These are phyloP conservation scores for Phialophora macrospora DNA, from an alignment of 2,329 filamentous ascomycete species.

Conservation along the genomic window DNA sequence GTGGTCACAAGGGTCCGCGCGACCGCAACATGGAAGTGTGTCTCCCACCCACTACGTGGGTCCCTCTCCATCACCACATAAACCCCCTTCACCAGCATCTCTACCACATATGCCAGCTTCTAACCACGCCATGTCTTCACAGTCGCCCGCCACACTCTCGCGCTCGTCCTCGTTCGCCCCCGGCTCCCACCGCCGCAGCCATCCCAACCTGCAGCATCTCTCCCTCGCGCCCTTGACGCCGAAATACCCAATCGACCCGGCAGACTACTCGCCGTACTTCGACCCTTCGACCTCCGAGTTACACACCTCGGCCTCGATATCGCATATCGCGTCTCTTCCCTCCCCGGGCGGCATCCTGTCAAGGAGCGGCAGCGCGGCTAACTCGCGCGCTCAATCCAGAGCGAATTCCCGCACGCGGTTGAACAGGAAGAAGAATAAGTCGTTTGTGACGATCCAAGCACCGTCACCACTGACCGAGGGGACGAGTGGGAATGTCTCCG, in stretches of 20 bases:
- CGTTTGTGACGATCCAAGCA: slow-evolving; percentile 29
- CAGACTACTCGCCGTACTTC: slow-evolving; percentile 46
- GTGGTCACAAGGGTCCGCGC: too few species aligned
- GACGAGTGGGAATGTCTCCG: slow-evolving; percentile 2
- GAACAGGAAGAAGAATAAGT: slow-evolving; percentile 31
- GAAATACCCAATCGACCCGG: slow-evolving; percentile 56
- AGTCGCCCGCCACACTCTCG: slow-evolving; percentile 32
- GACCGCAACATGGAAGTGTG: not conserved
- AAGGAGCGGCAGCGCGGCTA: slow-evolving; percentile 23
- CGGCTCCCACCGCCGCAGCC: slow-evolving; percentile 55
- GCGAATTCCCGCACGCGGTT: slow-evolving; percentile 34
- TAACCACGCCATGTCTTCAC: slow-evolving; percentile 1
- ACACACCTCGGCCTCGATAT: slow-evolving; percentile 44
- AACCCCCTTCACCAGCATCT: not conserved
- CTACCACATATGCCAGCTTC: not conserved
- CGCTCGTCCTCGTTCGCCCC: slow-evolving; percentile 39
- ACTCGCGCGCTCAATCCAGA: slow-evolving; percentile 25
- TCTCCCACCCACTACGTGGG: not conserved
- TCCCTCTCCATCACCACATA: not conserved
- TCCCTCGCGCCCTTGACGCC: slow-evolving; percentile 65
- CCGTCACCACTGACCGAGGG: slow-evolving; percentile 8
- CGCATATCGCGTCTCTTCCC: slow-evolving; percentile 40
- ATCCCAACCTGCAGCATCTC: slow-evolving; percentile 63
- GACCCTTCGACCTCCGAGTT: slow-evolving; percentile 44
- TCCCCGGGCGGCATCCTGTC: slow-evolving; percentile 37